Evolutionary conservation across 176 grass and related monocot species (phyloP).

Genomic region (Melocanna baccifera): DNA sequence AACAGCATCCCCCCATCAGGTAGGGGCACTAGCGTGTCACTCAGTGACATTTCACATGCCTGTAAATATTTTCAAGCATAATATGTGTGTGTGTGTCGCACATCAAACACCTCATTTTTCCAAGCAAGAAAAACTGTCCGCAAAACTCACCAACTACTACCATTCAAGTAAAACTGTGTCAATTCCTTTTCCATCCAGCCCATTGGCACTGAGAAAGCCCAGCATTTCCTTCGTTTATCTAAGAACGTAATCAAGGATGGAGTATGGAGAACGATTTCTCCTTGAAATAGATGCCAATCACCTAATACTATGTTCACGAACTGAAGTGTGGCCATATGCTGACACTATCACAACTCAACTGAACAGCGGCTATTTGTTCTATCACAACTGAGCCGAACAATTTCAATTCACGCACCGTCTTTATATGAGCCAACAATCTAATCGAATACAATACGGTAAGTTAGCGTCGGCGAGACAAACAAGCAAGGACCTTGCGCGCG

Average conservation of each 20-base stretch:
- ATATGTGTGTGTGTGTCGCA: neutral
- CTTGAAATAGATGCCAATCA: neutral
- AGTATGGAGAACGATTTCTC: neutral
- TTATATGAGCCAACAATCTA: neutral
- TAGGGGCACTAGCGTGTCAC: neutral
- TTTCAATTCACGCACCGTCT: neutral
- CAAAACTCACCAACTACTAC: too few relatives aligned
- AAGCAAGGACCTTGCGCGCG: conserved; percentile 7
- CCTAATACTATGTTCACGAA: neutral
- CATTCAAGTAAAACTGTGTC: too few relatives aligned
- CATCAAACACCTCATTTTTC: neutral
- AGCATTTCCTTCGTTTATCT: neutral
- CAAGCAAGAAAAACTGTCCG: too few relatives aligned
- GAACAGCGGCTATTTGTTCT: neutral
- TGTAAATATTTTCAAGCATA: neutral
- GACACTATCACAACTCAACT: neutral
- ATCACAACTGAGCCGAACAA: neutral
- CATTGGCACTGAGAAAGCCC: neutral
- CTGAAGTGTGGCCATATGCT: neutral
- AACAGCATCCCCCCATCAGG: neutral
- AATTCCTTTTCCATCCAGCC: neutral
- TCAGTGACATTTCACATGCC: neutral
- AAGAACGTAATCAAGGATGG: neutral
- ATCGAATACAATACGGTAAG: neutral
- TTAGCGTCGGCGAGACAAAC: neutral